Evolutionary conservation across 352 stramenopile genomes (phyloP), one percentile per base, ranked within the genome.

Genomic region (Elongisporangium prolatum): DNA sequence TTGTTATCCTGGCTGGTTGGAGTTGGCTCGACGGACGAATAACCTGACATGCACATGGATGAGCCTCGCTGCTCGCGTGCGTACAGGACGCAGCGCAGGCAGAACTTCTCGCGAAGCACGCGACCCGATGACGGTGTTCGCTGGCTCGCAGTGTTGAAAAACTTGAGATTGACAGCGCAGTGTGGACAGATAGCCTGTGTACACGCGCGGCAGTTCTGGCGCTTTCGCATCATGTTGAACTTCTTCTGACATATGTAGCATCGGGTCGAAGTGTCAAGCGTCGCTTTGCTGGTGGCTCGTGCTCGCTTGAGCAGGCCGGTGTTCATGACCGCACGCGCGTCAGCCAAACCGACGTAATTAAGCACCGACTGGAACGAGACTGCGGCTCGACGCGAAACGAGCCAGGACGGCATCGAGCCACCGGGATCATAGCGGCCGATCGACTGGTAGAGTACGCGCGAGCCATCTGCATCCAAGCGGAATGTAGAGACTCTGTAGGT

Each of bases 101-200:
- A 88, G 54, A 88, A 88, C 50, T 75, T 78, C 38, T 85, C 77
- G 18, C 69, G 67, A 6, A 88, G 75, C 25, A 85, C 77, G 18
- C 75, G 73, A 38, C 75, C 84, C 22, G 77, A 6, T 9, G 28
- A 40, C 9, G 77, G 57, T 82, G 77, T 25, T 85, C 75, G 14
- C 71, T 69, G 50, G 67, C 48, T 88, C 77, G 56, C 85, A 75
- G 21, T 63, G 64, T 18, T 75, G 77, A 17, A 86, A 64, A 88
- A 54, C 49, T 72, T 83, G 69, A 85, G 79, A 24, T 68, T 69
- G 60, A 86, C 75, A n/a, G 84, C 60, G 54, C 73, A 85, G 17
- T 64, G 74, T 20, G 72, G 65, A 57, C 78, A 88, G 28, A 80
- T 73, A 28, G 68, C 61, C 63, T 86, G 68, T 16, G 73, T 74